A percentile compares a stretch with the other conserved stretches of the same genome.
These are phyloP conservation scores for Metroxylon sagu DNA, from an alignment of 176 grass and related monocot genomes.

Conservation along the genomic window DNA sequence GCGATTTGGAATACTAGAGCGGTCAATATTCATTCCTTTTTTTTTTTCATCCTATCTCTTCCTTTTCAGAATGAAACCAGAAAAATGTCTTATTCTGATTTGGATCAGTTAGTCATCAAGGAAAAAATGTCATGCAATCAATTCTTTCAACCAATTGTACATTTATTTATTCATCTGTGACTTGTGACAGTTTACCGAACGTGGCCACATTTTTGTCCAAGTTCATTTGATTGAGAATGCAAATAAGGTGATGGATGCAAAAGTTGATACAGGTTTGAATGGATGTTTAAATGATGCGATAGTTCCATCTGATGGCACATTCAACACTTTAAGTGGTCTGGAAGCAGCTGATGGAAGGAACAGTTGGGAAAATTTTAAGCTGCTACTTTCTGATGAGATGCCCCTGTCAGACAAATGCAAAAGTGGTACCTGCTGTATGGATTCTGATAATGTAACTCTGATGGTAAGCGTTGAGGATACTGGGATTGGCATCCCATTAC, in stretches of 20 bases:
- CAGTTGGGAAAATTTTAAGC: conserved; percentile 72
- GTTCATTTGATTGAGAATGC: conserved; percentile 59
- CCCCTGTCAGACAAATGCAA: conserved; percentile 20
- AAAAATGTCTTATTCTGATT: no score
- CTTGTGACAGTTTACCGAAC: conserved; percentile 68
- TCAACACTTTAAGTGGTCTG: conserved; percentile 82
- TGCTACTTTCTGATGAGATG: conserved; percentile 49
- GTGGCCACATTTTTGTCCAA: conserved; percentile 86
- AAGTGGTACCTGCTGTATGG: conserved; percentile 19
- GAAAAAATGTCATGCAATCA: no score
- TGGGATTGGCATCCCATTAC: conserved; percentile 78
- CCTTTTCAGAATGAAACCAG: no score
- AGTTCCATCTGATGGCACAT: conserved; percentile 26
- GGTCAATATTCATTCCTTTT: no score
- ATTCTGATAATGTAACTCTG: conserved; percentile 35
- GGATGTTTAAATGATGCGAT: conserved; percentile 39
- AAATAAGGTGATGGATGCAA: conserved; percentile 19
- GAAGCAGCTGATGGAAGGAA: conserved; percentile 75
- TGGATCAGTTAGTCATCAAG: no score
- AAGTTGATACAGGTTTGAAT: conserved; percentile 29
- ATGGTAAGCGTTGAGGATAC: conserved; percentile 84
- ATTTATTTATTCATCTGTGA: conserved; percentile 14
- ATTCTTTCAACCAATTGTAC: no score
- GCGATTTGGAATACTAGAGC: no score
- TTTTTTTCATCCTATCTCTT: no score